phyloP scores from a whole-genome alignment of 2,329 filamentous ascomycete genomes.

The Talaromyces sp. region DNA sequence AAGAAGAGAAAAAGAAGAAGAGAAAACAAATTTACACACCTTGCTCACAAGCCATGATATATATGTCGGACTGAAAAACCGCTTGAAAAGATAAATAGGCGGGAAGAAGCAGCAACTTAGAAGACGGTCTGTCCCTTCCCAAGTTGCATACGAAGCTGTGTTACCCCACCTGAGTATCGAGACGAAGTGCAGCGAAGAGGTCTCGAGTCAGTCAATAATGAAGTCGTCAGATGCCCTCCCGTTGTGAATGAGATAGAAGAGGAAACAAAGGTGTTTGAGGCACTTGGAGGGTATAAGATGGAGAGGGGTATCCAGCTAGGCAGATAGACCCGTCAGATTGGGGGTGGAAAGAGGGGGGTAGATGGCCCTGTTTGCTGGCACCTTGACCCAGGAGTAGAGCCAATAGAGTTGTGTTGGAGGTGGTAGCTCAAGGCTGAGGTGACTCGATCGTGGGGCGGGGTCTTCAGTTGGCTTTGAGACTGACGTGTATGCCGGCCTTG shows the following conservation, averaged over 20 bases:
- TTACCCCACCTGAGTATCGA: constrained; percentile 5
- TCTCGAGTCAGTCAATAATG: neutral
- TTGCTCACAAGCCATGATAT: constrained; percentile 18
- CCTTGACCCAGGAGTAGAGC: neutral
- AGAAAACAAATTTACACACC: constrained; percentile 13
- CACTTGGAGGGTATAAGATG: neutral
- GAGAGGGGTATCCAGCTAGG: constrained; percentile 12
- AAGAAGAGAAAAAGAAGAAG: constrained; percentile 5
- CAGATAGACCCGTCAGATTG: constrained; percentile 9
- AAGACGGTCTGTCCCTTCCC: neutral
- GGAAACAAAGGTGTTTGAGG: neutral
- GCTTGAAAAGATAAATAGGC: neutral
- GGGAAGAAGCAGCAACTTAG: neutral
- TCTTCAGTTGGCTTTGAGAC: neutral
- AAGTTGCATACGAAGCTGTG: neutral
- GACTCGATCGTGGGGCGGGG: constrained; percentile 13
- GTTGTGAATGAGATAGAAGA: neutral
- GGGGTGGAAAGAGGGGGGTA: neutral
- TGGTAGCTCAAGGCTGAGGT: constrained; percentile 5
- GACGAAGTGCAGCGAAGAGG: neutral
- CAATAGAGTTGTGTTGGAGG: neutral
- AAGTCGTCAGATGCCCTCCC: neutral
- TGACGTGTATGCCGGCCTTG: neutral
- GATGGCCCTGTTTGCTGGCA: constrained; percentile 11
- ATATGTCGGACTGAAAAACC: neutral